Evolutionary conservation across 192 early-diverging fungal species (phyloP), one percentile per base, ranked within the genome.

Genomic region (Spizellomyces sp.): DNA sequence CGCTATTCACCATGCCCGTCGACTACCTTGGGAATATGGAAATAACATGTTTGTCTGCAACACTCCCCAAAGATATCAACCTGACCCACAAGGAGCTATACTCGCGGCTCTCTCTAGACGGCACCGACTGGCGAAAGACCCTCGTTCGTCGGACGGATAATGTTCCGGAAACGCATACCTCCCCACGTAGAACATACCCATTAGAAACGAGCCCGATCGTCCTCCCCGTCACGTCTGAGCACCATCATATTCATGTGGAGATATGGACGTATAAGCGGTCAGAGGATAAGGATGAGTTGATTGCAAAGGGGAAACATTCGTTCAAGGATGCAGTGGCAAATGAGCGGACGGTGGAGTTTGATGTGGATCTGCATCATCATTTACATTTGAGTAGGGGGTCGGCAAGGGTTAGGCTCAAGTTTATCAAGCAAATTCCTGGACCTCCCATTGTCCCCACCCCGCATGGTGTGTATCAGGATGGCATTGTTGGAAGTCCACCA

Each of bases 71-170:
- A 54, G 66, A 75, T 60, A 48, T 67, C 14, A 58, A 59, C 58
- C 48, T 75, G 10, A 41, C 17, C 12, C 41, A 50, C 59, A 68
- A 59, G 10, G 73, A 75, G 43, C 64, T 67, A 0, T 75, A 68
- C 57, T 46, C 47, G 4, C 36, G 50, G 27, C 55, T 75, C 19
- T 75, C 73, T 5, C 66, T 75, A 12, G 73, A 75, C 73, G 65
- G 65, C 42, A 36, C 45, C 47, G 73, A 75, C 61, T 75, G 73
- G 73, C 65, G 73, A 9, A 67, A 69, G 27, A 75, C 73, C 47
- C 73, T 54, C 48, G 73, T 69, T 17, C 58, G 73, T 44, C 64
- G 54, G 9, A 44, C 69, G 7, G 62, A 50, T 10, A 43, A 27
- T 42, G 5, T 42, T 0, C 17, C 59, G 21, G 59, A 61, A 15